Percentiles rank a stretch among this genome's conserved stretches.
Conservation (phyloP, 163 green algal species). For the Prototheca cutis region DNA sequence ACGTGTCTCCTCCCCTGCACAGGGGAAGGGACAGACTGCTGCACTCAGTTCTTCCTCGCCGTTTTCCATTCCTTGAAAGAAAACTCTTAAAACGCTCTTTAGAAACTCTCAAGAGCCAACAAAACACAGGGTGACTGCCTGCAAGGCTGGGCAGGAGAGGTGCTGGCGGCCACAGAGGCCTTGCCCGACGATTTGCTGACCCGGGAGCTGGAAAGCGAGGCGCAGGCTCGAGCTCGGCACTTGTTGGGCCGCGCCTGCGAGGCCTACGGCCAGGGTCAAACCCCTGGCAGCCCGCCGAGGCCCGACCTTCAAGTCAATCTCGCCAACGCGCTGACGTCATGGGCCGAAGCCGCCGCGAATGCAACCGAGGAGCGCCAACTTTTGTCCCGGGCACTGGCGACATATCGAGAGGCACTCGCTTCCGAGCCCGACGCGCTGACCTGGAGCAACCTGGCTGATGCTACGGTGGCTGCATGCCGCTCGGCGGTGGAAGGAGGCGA, state of each 20-base stretch:
- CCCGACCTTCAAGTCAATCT: constrained; percentile 24
- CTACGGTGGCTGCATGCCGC: constrained; percentile 26
- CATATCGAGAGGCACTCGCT: constrained; percentile 29
- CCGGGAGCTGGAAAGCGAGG: neutral
- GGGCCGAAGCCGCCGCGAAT: constrained; percentile 9
- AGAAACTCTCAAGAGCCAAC: too few relatives aligned
- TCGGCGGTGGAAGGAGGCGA: constrained; percentile 18
- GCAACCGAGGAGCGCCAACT: constrained; percentile 9
- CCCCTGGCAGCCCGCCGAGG: neutral
- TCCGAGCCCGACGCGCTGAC: constrained; percentile 49
- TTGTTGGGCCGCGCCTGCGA: constrained; percentile 7
- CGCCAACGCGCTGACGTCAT: constrained; percentile 27
- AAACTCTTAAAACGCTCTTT: too few relatives aligned
- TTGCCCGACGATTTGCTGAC: constrained; percentile 7
- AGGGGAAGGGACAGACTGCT: too few relatives aligned
- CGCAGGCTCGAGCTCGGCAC: constrained; percentile 2
- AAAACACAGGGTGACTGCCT: neutral
- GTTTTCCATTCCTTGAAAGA: too few relatives aligned
- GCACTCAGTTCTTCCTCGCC: too few relatives aligned
- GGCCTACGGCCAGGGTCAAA: constrained; percentile 3
- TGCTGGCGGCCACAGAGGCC: neutral
- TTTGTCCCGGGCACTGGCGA: constrained; percentile 2
- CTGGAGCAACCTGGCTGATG: constrained; percentile 46
- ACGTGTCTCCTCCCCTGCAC: too few relatives aligned
- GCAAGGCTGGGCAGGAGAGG: constrained; percentile 9